phyloP scores from a whole-genome alignment of 257 asterid species.

The Cinchona pubescens region DNA sequence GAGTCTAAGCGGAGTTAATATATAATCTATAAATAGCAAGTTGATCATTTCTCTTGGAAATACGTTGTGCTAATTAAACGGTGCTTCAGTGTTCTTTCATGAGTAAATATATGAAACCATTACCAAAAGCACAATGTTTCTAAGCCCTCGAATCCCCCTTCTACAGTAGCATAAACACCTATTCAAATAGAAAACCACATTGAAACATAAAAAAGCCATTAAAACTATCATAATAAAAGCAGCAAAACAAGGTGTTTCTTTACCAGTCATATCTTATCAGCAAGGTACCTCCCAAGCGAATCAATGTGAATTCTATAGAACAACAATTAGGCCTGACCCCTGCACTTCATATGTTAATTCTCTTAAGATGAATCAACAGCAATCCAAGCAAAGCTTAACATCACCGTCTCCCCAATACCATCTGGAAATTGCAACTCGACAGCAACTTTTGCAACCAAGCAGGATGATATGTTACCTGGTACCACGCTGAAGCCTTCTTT shows the following conservation, averaged over 20 bases:
- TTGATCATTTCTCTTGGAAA: neutral
- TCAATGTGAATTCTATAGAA: too few relatives aligned
- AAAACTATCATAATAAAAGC: neutral
- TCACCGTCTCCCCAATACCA: conserved; percentile 42
- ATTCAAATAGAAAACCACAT: neutral
- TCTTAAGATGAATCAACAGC: conserved; percentile 94
- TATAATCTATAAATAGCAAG: neutral
- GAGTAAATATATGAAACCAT: neutral
- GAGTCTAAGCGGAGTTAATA: neutral
- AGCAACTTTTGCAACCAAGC: conserved; percentile 49
- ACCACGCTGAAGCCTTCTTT: too few relatives aligned
- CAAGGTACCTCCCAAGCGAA: conserved; percentile 68
- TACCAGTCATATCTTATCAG: conserved; percentile 54
- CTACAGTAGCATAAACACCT: neutral
- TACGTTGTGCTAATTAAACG: neutral
- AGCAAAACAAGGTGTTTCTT: neutral
- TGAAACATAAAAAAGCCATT: neutral
- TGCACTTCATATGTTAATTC: too few relatives aligned
- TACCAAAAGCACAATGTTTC: neutral
- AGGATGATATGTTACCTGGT: too few relatives aligned
- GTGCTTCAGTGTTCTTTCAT: neutral
- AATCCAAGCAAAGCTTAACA: conserved; percentile 93
- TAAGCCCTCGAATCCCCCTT: neutral
- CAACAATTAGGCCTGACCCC: conserved; percentile 38
- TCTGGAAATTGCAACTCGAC: conserved; percentile 39